A percentile compares a stretch with the other conserved stretches of the same genome.
Evolutionary conservation across 148 eudicot genomes (phyloP).

Genomic region (Oxyria digyna): DNA sequence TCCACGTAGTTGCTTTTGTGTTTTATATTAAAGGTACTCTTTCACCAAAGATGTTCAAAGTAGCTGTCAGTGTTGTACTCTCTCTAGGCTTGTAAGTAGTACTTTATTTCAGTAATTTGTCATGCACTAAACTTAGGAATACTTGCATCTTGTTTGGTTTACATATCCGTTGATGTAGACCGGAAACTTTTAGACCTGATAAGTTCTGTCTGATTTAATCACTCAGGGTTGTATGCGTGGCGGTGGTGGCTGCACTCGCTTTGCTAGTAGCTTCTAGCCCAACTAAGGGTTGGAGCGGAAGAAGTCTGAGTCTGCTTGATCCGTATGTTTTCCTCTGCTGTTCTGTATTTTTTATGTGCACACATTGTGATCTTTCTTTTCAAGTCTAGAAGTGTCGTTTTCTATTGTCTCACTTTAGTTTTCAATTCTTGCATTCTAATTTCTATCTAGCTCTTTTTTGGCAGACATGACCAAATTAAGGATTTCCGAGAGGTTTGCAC

Average conservation of each 20-base stretch:
- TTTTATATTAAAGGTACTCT: slow-evolving; percentile 84
- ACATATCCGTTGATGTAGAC: background rate
- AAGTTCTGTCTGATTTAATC: slow-evolving; percentile 1
- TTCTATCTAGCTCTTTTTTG: background rate
- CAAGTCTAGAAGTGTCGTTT: background rate
- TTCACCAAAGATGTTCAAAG: slow-evolving; percentile 87
- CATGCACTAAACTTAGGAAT: background rate
- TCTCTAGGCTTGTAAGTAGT: slow-evolving; percentile 77
- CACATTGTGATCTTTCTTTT: background rate
- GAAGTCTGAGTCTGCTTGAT: slow-evolving; percentile 94
- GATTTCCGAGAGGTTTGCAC: background rate
- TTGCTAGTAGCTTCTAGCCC: slow-evolving; percentile 97
- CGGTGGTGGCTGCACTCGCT: slow-evolving; percentile 64
- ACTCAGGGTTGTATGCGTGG: slow-evolving; percentile 68
- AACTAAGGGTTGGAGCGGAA: slow-evolving; percentile 97
- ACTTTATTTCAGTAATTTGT: background rate
- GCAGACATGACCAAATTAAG: background rate
- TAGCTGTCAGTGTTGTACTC: slow-evolving; percentile 83
- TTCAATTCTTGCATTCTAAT: background rate
- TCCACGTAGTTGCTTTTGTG: slow-evolving; percentile 93
- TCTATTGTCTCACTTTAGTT: background rate
- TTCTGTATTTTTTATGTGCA: background rate
- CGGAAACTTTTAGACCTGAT: background rate
- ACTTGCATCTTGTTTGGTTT: background rate
- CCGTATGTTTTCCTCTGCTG: slow-evolving; percentile 49